These are phyloP conservation scores for Phytophthora meadii DNA, from an alignment of 352 stramenopile species.

Conservation along the genomic window DNA sequence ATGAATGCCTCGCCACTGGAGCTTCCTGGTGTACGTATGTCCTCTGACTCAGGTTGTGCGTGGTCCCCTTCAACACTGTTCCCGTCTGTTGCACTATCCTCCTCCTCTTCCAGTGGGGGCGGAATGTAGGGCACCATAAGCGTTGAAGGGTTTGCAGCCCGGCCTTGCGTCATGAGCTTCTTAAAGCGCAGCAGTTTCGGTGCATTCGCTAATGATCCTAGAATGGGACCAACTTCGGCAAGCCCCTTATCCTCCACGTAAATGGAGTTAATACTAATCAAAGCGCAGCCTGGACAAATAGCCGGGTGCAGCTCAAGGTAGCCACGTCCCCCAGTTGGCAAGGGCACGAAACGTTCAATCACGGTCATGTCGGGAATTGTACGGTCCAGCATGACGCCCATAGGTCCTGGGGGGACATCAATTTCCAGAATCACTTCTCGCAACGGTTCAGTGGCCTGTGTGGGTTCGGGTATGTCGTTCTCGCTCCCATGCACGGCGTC, in stretches of 20 bases:
- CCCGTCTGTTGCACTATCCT: constrained; percentile 24
- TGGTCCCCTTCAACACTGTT: constrained; percentile 26
- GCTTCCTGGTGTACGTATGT: constrained; percentile 22
- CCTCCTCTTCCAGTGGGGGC: constrained; percentile 56
- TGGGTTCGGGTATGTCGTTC: constrained; percentile 21
- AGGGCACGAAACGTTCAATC: constrained; percentile 76
- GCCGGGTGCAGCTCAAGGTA: constrained; percentile 85
- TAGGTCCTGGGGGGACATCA: constrained; percentile 78
- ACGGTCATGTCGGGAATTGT: constrained; percentile 83
- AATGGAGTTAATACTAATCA: constrained; percentile 83
- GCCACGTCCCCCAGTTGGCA: constrained; percentile 71
- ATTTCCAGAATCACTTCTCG: constrained; percentile 86
- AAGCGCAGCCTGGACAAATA: constrained; percentile 76
- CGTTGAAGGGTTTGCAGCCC: constrained; percentile 76
- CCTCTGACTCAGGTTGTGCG: constrained; percentile 29
- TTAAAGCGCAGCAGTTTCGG: constrained; percentile 86
- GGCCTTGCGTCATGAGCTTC: constrained; percentile 80
- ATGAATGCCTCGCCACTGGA: constrained; percentile 48
- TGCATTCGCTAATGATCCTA: constrained; percentile 59
- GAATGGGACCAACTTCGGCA: constrained; percentile 72
- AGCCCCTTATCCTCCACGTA: constrained; percentile 78
- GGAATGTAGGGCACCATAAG: constrained; percentile 76
- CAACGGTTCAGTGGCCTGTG: constrained; percentile 51
- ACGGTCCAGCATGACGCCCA: constrained; percentile 85
- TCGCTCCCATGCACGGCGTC: constrained; percentile 17